These are phyloP conservation scores for Xylaria sp. DNA, from an alignment of 2,329 filamentous ascomycete species.

Conservation along the genomic window DNA sequence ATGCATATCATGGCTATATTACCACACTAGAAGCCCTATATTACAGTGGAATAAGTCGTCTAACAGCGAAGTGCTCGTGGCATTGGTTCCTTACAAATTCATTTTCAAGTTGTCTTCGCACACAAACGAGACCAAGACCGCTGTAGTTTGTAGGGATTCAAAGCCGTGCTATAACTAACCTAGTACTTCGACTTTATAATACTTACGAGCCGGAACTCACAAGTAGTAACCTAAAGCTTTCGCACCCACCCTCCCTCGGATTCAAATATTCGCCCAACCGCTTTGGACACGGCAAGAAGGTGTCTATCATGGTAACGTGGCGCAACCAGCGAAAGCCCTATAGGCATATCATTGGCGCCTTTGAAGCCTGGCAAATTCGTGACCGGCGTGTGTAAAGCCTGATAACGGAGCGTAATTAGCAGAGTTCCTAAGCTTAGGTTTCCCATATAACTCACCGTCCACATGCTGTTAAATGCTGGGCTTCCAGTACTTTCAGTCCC, in stretches of 20 bases:
- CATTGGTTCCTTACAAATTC: not conserved
- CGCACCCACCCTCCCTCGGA: slow-evolving; percentile 50
- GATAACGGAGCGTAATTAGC: not conserved
- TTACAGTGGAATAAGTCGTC: not conserved
- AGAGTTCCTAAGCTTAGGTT: not conserved
- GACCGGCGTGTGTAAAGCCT: slow-evolving; percentile 67
- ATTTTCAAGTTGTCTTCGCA: not conserved
- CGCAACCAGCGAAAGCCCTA: slow-evolving; percentile 65
- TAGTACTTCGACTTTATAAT: not conserved
- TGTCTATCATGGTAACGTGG: slow-evolving; percentile 57
- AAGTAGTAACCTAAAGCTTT: slow-evolving; percentile 9
- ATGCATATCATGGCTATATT: not conserved
- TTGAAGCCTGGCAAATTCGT: slow-evolving; percentile 72
- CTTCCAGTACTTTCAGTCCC: slow-evolving; percentile 65
- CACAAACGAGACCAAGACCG: not conserved
- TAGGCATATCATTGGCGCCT: slow-evolving; percentile 66
- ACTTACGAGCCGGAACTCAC: not conserved
- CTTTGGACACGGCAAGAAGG: slow-evolving; percentile 53
- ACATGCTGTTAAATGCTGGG: slow-evolving; percentile 61
- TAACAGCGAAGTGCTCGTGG: not conserved
- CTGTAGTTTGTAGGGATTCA: not conserved
- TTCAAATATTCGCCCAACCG: slow-evolving; percentile 54
- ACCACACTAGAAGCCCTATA: slow-evolving; percentile 4
- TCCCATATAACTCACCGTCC: slow-evolving; percentile 58
- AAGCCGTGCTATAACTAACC: not conserved